Base-by-base conservation (phyloP, 1,284 basidiomycete species). In the Microbotryum scabiosae region DNA sequence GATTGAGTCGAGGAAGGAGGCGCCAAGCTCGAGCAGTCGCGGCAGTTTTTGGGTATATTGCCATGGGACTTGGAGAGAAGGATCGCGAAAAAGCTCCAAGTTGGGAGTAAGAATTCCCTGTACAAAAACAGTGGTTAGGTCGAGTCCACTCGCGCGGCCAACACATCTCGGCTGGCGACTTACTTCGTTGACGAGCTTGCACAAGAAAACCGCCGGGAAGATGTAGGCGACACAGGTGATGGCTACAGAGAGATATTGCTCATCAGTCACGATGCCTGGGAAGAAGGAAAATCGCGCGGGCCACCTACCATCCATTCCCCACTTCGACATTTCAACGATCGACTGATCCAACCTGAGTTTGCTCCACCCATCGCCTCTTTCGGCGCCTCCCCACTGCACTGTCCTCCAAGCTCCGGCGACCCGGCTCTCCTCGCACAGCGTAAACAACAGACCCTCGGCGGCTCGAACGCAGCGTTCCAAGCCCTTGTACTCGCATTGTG, bases 371-470 rank as follows among this genome's bases (percentile, higher is more conserved):
- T 69, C 65, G 2, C n/a, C 26, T 28, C 65, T 53, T 57, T 67
- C 62, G 10, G 67, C 67, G 52, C 67, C 67, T 23, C 57, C 67
- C 67, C 67, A 69, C 55, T 69, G 65, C 20, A 65, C 59, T 28
- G 36, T 46, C 45, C 67, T 60, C 67, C 67, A 69, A 26, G 59
- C 60, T 9, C 65, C 65, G 0, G 57, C 54, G 2, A 63, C 52
- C 14, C 67, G 30, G 36, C 61, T 63, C 59, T 69, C 67, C 51
- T 67, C 67, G 10, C 54, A 51, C 16, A 69, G 51, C 14, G 57
- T 47, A 30, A 69, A 69, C 14, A 69, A 54, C 26, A 69, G 56
- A 2, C 51, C 43, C 56, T 69, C 67, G 14, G 67, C 67, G 26
- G 65, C 56, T 28, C 52, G 25, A 21, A 69, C 63, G 51, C 60